Evolutionary conservation across 805 yeast species (phyloP), one percentile per base, ranked within the genome.

Genomic region (Wickerhamomyces pijperi): DNA sequence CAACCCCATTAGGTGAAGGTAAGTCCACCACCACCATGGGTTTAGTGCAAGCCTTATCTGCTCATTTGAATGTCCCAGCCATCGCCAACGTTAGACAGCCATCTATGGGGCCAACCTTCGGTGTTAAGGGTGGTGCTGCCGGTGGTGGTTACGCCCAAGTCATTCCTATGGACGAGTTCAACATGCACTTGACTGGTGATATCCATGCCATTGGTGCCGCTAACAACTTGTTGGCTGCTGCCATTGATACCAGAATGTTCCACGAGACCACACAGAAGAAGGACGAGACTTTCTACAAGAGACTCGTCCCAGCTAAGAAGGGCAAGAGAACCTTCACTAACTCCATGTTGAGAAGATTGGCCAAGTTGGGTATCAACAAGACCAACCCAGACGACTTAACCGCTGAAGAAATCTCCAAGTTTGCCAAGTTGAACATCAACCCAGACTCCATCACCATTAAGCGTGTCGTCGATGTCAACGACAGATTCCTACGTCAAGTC

Each of bases 121-220:
- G 98, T 60, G 87, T 90, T 53, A 90, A 90, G 66, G 98, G 98
- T 55, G 97, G 97, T 61, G 98, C 98, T 42, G 97, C 97, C 16
- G 98, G 98, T 52, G 98, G 97, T 58, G 97, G 97, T 36, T 90
- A 87, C 62, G 74, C 97, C 2, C 97, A 90, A 65, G 97, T 90
- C 35, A 88, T 90, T 51, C 97, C 97, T 38, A 90, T 90, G 97
- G 98, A 90, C 62, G 97, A 90, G 64, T 90, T 90, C 70, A 90
- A 92, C 67, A 76, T 92, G 84, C 97, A 90, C 60, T 70, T 90
- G 49, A 90, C 97, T 37, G 97, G 97, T 58, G 98, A 90, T 60
- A 90, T 90, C 49, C 97, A 90, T 63, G 97, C 97, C 35, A 87
- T 90, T 44, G 78, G 87, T 37, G 87, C 87, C 43, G 97, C 97